These are phyloP conservation scores for Pseudognaphalium luteoalbum DNA, from an alignment of 129 eudicot species.

Conservation along the genomic window DNA sequence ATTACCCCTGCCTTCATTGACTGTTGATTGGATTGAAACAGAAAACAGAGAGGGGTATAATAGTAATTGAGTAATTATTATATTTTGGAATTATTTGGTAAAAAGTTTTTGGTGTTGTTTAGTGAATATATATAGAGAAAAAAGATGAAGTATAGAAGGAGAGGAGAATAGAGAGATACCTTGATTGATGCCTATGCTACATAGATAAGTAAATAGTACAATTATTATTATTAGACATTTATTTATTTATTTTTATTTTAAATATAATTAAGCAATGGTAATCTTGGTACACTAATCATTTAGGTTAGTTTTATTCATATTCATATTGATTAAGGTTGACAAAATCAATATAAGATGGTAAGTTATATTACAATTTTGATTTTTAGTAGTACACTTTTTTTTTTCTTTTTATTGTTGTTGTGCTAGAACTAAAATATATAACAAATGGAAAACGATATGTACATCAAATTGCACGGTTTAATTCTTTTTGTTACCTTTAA, in stretches of 20 bases:
- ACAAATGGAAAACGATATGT: too few relatives aligned
- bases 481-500: too few relatives aligned
- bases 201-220: neutral
- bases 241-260: neutral
- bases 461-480: too few relatives aligned
- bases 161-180: constrained; percentile 15
- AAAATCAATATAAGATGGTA: too few relatives aligned
- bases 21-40: neutral
- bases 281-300: too few relatives aligned
- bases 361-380: too few relatives aligned
- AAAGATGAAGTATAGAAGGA: neutral
- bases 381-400: too few relatives aligned
- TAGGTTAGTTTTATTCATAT: too few relatives aligned
- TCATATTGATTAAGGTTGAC: too few relatives aligned
- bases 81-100: neutral
- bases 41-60: constrained; percentile 15
- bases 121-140: constrained; percentile 22
- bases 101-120: constrained; percentile 9
- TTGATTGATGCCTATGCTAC: constrained; percentile 30
- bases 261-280: too few relatives aligned
- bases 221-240: neutral
- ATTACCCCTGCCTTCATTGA: constrained; percentile 33
- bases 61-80: constrained; percentile 10
- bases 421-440: too few relatives aligned
- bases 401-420: too few relatives aligned